Evolutionary conservation across 2,329 filamentous ascomycete genomes (phyloP), one percentile per base, ranked within the genome.

Genomic region (Claviceps sp.): DNA sequence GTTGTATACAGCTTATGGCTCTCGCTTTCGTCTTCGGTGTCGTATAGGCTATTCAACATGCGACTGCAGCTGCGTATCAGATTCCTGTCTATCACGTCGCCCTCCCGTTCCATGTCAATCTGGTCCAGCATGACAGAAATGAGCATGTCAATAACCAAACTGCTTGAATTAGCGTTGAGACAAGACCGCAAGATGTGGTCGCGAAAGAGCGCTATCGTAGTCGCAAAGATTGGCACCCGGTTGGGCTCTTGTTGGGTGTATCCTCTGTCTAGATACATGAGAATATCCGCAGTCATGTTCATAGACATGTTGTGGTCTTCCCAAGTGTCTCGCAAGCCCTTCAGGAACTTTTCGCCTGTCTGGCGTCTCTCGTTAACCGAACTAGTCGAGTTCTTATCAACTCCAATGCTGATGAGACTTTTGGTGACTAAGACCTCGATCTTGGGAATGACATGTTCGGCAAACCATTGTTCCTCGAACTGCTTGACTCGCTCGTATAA

Each of bases 201-300:
- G 40, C 91, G 82, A 66, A 95, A 98, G 2, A 96, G 74, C 2
- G 84, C 84, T 74, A 98, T 95, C 2, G 88, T 84, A 9, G 85
- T 81, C 14, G 84, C 79, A 63, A 90, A 96, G 51, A 96, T 93
- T 0, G 86, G 85, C 0, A 88, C 84, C 5, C 81, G 77, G 54
- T 82, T 79, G 5, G 69, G 61, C 56, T 94, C 88, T 48, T 65
- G 61, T 38, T 82, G 74, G 48, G 82, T 85, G 61, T 86, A 89
- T 30, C 90, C 84, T 48, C 89, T 85, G 64, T 98, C 91, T 75
- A 98, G 88, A 63, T 96, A 96, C 89, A 97, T 96, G 50, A 97
- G 75, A 37, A 97, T 88, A 66, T 97, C 93, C 4, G 90, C 89
- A 49, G 88, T 84, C 91, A 97, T 97, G 63, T 88, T 89, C 87